These are phyloP conservation scores for Asterophora parasitica DNA, from an alignment of 768 basidiomycete species.

Conservation along the genomic window DNA sequence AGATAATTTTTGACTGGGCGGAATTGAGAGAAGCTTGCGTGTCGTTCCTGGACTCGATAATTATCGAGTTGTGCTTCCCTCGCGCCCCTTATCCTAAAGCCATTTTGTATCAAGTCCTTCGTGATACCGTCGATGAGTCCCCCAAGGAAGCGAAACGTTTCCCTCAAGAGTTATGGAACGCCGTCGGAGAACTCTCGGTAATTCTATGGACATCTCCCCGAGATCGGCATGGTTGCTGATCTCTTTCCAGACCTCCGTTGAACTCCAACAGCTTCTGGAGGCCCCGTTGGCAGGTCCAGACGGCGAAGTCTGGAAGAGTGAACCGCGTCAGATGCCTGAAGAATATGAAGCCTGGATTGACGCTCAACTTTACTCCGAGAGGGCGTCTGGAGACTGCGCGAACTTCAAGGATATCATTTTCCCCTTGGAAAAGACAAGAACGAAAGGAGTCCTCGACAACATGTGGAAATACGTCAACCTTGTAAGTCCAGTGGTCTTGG, in stretches of 20 bases:
- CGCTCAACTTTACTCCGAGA: conserved; percentile 57
- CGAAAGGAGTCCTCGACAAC: conserved; percentile 42
- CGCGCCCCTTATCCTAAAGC: conserved; percentile 60
- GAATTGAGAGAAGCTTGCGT: conserved; percentile 58
- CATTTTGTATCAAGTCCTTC: conserved; percentile 61
- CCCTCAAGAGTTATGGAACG: conserved; percentile 76
- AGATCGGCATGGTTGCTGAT: not conserved
- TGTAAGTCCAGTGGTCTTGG: conserved; percentile 31
- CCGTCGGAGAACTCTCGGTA: conserved; percentile 78
- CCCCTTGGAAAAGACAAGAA: conserved; percentile 55
- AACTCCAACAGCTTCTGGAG: conserved; percentile 63
- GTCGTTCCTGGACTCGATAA: conserved; percentile 80
- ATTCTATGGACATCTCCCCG: conserved; percentile 10
- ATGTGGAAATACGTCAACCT: conserved; percentile 64
- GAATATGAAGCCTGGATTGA: conserved; percentile 65
- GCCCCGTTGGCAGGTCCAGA: conserved; percentile 54
- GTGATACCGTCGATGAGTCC: conserved; percentile 68
- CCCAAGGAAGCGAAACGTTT: conserved; percentile 73
- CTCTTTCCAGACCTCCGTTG: conserved; percentile 48
- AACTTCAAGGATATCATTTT: conserved; percentile 53
- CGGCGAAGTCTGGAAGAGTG: conserved; percentile 47
- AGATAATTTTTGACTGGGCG: conserved; percentile 62
- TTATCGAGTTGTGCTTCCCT: conserved; percentile 80
- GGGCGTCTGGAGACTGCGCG: conserved; percentile 46
- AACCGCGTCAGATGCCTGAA: conserved; percentile 49